Percentiles rank a stretch among this genome's conserved stretches.
phyloP scores from a whole-genome alignment of 306 rosid species.

The Pyrus bretschneideri region DNA sequence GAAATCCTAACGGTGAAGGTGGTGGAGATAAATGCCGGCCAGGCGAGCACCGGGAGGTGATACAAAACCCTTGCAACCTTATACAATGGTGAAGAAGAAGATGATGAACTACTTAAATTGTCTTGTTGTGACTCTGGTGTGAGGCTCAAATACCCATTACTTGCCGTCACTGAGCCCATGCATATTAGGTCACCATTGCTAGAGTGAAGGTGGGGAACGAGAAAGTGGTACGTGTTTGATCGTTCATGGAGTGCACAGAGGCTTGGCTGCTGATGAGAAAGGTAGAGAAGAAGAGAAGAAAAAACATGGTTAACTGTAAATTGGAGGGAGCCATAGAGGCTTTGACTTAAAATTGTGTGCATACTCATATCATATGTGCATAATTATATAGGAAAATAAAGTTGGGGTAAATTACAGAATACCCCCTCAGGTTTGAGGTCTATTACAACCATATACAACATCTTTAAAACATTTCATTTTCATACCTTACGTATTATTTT shows the following conservation, averaged over 20 bases:
- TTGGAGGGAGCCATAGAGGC: not conserved
- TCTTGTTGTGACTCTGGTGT: conserved; percentile 36
- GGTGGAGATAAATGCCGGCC: conserved; percentile 52
- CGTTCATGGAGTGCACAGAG: conserved; percentile 8
- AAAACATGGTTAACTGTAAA: conserved; percentile 10
- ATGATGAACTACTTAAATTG: conserved; percentile 7
- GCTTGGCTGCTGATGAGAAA: conserved; percentile 12
- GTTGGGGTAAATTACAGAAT: too few species aligned
- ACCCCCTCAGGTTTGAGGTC: too few species aligned
- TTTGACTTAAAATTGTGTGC: not conserved
- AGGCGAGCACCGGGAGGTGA: conserved; percentile 28
- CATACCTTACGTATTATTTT: too few species aligned
- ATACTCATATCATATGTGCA: not conserved
- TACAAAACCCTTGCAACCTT: conserved; percentile 11
- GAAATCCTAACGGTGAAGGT: conserved; percentile 46
- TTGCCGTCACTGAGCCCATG: conserved; percentile 47
- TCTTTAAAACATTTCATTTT: too few species aligned
- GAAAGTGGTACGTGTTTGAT: conserved; percentile 22
- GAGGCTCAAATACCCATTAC: conserved; percentile 35
- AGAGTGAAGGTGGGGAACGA: conserved; percentile 37
- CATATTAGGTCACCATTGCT: conserved; percentile 34
- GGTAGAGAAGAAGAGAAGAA: conserved; percentile 14
- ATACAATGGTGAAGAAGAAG: conserved; percentile 6
- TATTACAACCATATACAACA: too few species aligned
- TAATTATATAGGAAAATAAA: not conserved